Evolutionary conservation across 805 yeast genomes (phyloP), one percentile per base, ranked within the genome.

Genomic region (Ogataea methanolica): DNA sequence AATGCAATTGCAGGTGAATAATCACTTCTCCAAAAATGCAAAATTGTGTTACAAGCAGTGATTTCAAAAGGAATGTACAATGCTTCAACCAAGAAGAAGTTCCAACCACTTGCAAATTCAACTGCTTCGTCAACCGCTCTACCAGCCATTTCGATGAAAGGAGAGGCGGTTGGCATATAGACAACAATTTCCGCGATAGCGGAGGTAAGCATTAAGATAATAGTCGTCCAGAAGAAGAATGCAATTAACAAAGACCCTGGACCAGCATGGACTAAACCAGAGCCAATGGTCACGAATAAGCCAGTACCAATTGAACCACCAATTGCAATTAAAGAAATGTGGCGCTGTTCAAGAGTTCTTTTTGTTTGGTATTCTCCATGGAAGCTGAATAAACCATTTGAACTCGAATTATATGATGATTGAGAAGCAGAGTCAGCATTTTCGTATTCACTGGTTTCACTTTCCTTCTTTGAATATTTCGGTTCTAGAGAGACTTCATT

Each of bases 11-110:
- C 80, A 12, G 79, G 72, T 26, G 72, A 67, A 54, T 72, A 76
- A 54, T 72, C 78, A 46, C 65, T 70, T 52, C 76, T 61, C 80
- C 81, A 76, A 54, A 63, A 76, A 55, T 75, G 82, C 35, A 81
- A 63, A 71, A 79, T 74, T 23, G 79, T 74, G 49, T 79, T 78
- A 45, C 76, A 76, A 55, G 71, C 58, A 4, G 73, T 70, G 45
- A 74, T 71, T 58, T 74, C 79, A 49, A 74, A 73, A 12, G 80
- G 79, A 54, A 74, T 71, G 52, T 71, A 72, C 46, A 72, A 61
- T 41, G 72, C 65, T 52, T 72, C 71, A 72, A 74, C 70, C 26
- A 74, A 52, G 64, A 71, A 68, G 45, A 68, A 68, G 54, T 68
- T 69, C 57, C 67, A 60, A 26, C 70, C 68, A 23, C 67, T 65